phyloP scores from a whole-genome alignment of 306 rosid genomes.

The Hippophae tibetana region DNA sequence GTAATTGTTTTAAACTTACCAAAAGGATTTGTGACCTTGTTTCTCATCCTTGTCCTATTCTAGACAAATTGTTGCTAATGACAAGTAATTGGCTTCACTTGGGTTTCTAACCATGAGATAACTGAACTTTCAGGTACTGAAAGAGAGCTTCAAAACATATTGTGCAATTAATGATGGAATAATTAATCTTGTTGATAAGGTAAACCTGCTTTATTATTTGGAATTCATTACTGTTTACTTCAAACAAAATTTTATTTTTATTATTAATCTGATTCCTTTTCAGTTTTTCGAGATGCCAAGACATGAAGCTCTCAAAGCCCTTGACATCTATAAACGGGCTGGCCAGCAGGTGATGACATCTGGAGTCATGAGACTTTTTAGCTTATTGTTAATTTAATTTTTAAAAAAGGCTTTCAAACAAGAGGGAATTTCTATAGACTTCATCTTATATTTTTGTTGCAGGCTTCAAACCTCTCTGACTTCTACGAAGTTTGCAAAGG shows the following conservation, averaged over 20 bases:
- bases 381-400: slow-evolving; percentile 3
- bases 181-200: slow-evolving; percentile 98
- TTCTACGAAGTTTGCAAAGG: slow-evolving; percentile 93
- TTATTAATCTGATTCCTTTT: slow-evolving; percentile 14
- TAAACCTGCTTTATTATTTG: slow-evolving; percentile 23
- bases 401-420: background rate
- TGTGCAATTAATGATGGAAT: slow-evolving; percentile 95
- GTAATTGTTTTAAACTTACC: background rate
- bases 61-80: background rate
- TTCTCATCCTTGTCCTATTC: slow-evolving; percentile 3
- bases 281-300: slow-evolving; percentile 99
- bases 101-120: slow-evolving; percentile 13
- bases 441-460: slow-evolving; percentile 20
- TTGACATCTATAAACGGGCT: slow-evolving; percentile 89
- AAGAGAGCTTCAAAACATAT: slow-evolving; percentile 92
- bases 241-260: slow-evolving; percentile 6
- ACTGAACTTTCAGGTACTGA: slow-evolving; percentile 65
- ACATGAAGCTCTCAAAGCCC: slow-evolving; percentile 88
- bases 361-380: background rate
- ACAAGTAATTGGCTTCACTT: background rate
- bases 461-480: slow-evolving; percentile 80
- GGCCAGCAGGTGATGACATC: slow-evolving; percentile 74
- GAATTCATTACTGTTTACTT: background rate
- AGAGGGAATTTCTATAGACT: slow-evolving; percentile 11
- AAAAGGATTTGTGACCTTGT: background rate